These are phyloP conservation scores for Brassica hybrid DNA, from an alignment of 441 rosid genomes.

Conservation along the genomic window DNA sequence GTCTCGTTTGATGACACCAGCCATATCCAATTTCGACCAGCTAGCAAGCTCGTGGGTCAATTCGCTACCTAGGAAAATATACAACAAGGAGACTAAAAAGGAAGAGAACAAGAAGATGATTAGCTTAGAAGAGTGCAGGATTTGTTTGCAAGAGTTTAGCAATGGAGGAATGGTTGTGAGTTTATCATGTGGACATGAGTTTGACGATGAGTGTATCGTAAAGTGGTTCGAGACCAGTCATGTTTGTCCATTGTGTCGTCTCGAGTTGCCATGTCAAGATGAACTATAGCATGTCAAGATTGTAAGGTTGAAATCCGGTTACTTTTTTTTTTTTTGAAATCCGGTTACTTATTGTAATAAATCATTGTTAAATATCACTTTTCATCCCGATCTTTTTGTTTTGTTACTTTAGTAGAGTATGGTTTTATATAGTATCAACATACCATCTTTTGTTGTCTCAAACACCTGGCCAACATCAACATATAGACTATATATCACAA, in stretches of 20 bases:
- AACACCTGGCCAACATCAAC: too few species aligned
- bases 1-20: background rate
- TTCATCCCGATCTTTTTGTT: background rate
- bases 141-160: constrained; percentile 27
- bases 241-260: constrained; percentile 32
- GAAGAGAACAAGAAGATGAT: background rate
- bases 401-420: background rate
- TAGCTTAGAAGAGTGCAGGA: background rate
- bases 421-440: background rate
- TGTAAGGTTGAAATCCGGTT: background rate
- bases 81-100: background rate
- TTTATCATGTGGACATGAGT: constrained; percentile 29
- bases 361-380: background rate
- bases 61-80: background rate
- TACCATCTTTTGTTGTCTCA: background rate
- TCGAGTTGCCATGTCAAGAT: constrained; percentile 1
- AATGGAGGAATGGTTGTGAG: constrained; percentile 8
- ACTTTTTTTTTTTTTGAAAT: too few species aligned
- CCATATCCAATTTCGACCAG: background rate
- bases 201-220: constrained; percentile 17
- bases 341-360: background rate
- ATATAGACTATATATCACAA: too few species aligned
- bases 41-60: constrained; percentile 11
- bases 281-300: background rate
- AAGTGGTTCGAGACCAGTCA: background rate